Conservation (phyloP, 2,329 filamentous ascomycete species). For the Alternaria sp. region DNA sequence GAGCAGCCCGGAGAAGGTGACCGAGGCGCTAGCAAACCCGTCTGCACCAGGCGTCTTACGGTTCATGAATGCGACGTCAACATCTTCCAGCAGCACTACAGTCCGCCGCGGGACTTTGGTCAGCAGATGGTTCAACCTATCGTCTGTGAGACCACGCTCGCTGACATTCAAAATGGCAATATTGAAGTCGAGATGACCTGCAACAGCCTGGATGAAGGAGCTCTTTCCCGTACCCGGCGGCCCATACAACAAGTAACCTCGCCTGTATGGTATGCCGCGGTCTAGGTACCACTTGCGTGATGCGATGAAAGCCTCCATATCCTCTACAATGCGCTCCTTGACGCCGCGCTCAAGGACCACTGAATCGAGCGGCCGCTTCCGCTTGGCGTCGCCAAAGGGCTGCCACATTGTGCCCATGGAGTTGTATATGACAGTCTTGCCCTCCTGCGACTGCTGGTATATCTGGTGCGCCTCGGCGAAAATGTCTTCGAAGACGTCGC, state of each 20-base stretch:
- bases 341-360: constrained; percentile 86
- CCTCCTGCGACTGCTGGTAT: constrained; percentile 80
- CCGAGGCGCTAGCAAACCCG: constrained; percentile 84
- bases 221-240: constrained; percentile 93
- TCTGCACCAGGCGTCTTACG: constrained; percentile 77
- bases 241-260: constrained; percentile 87
- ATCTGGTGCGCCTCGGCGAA: constrained; percentile 86
- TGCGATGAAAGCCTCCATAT: constrained; percentile 81
- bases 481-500: constrained; percentile 86
- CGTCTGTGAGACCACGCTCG: constrained; percentile 87
- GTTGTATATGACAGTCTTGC: constrained; percentile 91
- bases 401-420: constrained; percentile 85
- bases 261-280: constrained; percentile 89
- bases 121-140: constrained; percentile 83
- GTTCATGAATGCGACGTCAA: constrained; percentile 88
- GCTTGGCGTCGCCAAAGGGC: constrained; percentile 80
- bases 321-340: constrained; percentile 78
- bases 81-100: constrained; percentile 84
- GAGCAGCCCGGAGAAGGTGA: constrained; percentile 91
- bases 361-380: constrained; percentile 85
- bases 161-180: constrained; percentile 93
- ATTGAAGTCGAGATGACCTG: constrained; percentile 89
- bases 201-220: constrained; percentile 93
- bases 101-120: constrained; percentile 84
- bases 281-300: constrained; percentile 89